Evolutionary conservation across 352 stramenopile species (phyloP).

Genomic region (Peronospora belbahrii): DNA sequence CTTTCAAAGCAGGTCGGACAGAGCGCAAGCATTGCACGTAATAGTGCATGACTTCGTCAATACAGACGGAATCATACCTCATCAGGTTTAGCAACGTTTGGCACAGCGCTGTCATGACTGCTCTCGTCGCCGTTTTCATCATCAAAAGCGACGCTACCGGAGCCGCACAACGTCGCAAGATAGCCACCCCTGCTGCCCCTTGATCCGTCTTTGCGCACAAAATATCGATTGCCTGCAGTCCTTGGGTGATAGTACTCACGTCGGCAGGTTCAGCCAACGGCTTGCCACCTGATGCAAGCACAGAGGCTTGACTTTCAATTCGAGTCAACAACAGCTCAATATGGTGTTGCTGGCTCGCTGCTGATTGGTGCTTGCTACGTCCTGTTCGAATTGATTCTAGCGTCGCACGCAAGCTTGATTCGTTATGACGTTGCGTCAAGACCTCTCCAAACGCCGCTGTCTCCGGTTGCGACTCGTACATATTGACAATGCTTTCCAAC

Average conservation of each 20-base stretch:
- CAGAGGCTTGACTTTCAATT: slow-evolving; percentile 15
- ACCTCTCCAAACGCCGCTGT: slow-evolving; percentile 38
- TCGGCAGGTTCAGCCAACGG: slow-evolving; percentile 16
- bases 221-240: slow-evolving; percentile 37
- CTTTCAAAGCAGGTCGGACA: slow-evolving; percentile 43
- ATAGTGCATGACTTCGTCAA: slow-evolving; percentile 28
- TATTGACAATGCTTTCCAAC: slow-evolving; percentile 36
- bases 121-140: slow-evolving; percentile 42
- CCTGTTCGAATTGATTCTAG: slow-evolving; percentile 27
- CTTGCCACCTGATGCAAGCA: slow-evolving; percentile 3
- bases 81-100: slow-evolving; percentile 60
- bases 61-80: slow-evolving; percentile 37
- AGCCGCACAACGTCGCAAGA: slow-evolving; percentile 37
- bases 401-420: slow-evolving; percentile 17
- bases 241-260: slow-evolving; percentile 19
- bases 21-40: slow-evolving; percentile 45
- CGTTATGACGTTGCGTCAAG: slow-evolving; percentile 29
- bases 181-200: slow-evolving; percentile 23
- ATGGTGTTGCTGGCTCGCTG: slow-evolving; percentile 40
- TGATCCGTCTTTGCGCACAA: slow-evolving; percentile 42
- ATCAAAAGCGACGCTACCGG: slow-evolving; percentile 36
- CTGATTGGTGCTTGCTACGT: slow-evolving; percentile 38
- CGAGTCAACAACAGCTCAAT: slow-evolving; percentile 40
- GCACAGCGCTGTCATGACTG: slow-evolving; percentile 48
- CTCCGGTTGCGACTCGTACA: slow-evolving; percentile 44